Evolutionary conservation across 225 moss, liverwort and hornwort species (phyloP).

Genomic region (Bryum argenteum): DNA sequence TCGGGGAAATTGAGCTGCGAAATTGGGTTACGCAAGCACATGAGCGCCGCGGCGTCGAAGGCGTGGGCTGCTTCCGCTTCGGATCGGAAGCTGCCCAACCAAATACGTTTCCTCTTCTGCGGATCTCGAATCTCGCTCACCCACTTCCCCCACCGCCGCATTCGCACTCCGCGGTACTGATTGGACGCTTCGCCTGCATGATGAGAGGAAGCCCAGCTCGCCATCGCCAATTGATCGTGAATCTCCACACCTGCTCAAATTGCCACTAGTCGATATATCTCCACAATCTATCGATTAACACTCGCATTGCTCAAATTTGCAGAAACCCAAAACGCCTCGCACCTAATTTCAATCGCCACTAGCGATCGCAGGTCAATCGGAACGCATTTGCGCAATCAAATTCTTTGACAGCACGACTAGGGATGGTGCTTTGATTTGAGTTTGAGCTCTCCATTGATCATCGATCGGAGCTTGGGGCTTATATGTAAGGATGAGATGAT

Average conservation of each 20-base stretch:
- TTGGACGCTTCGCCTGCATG: constrained; percentile 19
- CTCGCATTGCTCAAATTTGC: constrained; percentile 1
- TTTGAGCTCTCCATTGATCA: neutral
- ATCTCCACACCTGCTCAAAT: neutral
- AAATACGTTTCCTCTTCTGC: constrained; percentile 45
- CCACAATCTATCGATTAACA: neutral
- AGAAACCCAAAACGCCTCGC: neutral
- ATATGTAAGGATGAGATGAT: neutral
- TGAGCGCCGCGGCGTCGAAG: constrained; percentile 46
- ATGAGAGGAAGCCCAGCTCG: constrained; percentile 2
- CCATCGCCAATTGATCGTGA: constrained; percentile 12
- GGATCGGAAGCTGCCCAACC: constrained; percentile 50
- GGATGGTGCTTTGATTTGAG: neutral
- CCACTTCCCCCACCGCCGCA: constrained; percentile 60
- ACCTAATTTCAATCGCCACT: neutral
- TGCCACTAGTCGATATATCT: neutral
- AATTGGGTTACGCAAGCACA: constrained; percentile 38
- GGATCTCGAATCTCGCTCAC: constrained; percentile 53
- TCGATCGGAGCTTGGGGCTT: too few relatives aligned
- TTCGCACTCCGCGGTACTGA: constrained; percentile 45
- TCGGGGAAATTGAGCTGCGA: constrained; percentile 50
- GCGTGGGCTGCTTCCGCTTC: constrained; percentile 51
- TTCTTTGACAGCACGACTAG: neutral
- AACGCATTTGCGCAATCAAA: too few relatives aligned
- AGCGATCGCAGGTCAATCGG: too few relatives aligned